Evolutionary conservation across 2,329 filamentous ascomycete species (phyloP).

Genomic region (Nemania serpens): DNA sequence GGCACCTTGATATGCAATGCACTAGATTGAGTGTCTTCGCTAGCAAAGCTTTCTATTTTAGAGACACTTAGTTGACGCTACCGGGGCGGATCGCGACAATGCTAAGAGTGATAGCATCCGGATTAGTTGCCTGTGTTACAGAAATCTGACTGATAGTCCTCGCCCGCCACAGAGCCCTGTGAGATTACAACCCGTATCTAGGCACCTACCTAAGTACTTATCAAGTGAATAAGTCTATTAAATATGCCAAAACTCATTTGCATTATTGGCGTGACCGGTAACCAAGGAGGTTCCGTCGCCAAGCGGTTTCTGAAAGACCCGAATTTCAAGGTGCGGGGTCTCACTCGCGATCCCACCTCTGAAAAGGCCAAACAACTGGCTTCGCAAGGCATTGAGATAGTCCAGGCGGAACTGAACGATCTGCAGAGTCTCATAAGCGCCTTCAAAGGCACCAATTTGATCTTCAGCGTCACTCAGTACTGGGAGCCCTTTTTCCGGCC

Average conservation of each 20-base stretch:
- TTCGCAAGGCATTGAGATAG: slow-evolving; percentile 49
- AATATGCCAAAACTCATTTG: slow-evolving; percentile 14
- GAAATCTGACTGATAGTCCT: no score
- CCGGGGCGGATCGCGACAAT: no score
- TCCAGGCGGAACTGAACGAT: slow-evolving; percentile 51
- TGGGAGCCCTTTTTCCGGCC: slow-evolving; percentile 46
- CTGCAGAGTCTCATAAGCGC: slow-evolving; percentile 45
- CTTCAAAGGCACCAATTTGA: slow-evolving; percentile 52
- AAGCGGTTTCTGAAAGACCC: slow-evolving; percentile 49
- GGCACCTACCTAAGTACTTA: no score
- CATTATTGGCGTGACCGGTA: slow-evolving; percentile 21
- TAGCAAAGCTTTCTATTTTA: no score
- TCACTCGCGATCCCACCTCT: slow-evolving; percentile 52
- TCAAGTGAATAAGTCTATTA: background rate
- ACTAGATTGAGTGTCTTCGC: no score
- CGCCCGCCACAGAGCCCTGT: background rate
- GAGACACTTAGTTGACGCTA: no score
- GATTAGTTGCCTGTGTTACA: no score
- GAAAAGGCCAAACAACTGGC: slow-evolving; percentile 47
- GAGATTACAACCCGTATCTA: background rate
- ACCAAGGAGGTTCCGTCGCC: slow-evolving; percentile 56
- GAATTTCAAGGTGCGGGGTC: slow-evolving; percentile 50
- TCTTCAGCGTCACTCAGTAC: slow-evolving; percentile 62
- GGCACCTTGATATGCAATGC: no score
- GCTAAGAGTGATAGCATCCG: no score